Conservation (phyloP, 306 rosid genomes). For the Quercus glauca region DNA sequence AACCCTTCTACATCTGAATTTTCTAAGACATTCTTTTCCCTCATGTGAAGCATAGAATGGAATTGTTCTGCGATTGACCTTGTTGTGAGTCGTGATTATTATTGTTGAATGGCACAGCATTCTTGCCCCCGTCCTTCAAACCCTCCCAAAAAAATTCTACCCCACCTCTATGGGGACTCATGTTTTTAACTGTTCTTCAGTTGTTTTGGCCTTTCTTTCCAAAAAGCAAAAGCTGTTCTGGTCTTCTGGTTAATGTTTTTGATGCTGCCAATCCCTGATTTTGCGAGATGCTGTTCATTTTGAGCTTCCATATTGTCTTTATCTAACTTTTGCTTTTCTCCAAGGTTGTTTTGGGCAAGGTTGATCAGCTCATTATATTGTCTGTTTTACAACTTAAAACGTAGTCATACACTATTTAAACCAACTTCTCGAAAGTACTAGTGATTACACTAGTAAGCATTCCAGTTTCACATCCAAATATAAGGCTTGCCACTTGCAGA, state of each 20-base stretch:
- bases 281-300: background rate
- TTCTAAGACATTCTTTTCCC: background rate
- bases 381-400: background rate
- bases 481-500: background rate
- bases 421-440: background rate
- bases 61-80: background rate
- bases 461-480: background rate
- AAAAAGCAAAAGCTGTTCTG: too few species aligned
- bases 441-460: background rate
- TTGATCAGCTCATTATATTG: background rate
- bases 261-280: background rate
- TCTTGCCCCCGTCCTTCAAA: too few species aligned
- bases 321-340: background rate
- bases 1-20: background rate
- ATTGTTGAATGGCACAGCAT: background rate
- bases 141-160: background rate
- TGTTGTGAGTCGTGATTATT: background rate
- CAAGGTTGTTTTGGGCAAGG: background rate
- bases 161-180: background rate
- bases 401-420: background rate
- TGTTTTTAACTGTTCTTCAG: background rate
- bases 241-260: background rate
- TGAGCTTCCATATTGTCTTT: background rate
- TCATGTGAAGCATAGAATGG: background rate
- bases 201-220: too few species aligned